Conservation (phyloP, 2,329 filamentous ascomycete genomes). For the Hypoxylon sp. region DNA sequence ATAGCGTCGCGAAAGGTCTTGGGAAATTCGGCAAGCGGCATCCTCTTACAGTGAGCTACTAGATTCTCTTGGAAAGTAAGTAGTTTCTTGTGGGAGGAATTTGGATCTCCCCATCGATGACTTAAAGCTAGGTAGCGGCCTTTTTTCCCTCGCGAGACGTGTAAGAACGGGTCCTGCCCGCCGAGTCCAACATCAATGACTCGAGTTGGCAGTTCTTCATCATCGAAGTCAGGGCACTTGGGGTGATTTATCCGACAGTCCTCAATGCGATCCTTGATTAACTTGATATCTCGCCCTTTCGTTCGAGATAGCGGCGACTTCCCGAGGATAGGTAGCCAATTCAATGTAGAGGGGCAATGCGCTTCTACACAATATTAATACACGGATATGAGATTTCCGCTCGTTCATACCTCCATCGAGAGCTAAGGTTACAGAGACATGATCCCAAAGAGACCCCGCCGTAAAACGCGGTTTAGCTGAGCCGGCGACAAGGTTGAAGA, state of each 20-base stretch:
- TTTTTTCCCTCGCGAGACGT: not conserved
- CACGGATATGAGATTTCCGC: not conserved
- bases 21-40: conserved; percentile 16
- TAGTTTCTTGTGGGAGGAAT: conserved; percentile 16
- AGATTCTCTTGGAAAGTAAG: conserved; percentile 15
- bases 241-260: conserved; percentile 15
- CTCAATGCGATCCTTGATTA: conserved; percentile 9
- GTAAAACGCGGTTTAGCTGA: conserved; percentile 6
- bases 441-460: conserved; percentile 16
- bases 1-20: conserved; percentile 27
- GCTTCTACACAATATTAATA: conserved; percentile 14
- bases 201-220: conserved; percentile 12
- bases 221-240: conserved; percentile 5
- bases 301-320: conserved; percentile 12
- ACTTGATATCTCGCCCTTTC: conserved; percentile 15
- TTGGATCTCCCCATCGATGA: conserved; percentile 27
- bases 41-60: conserved; percentile 11
- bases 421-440: conserved; percentile 17
- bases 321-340: conserved; percentile 8
- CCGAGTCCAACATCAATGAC: conserved; percentile 22
- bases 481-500: conserved; percentile 13
- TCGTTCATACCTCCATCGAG: conserved; percentile 22
- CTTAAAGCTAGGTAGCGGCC: conserved; percentile 19
- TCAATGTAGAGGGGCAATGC: not conserved
- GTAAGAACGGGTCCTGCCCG: conserved; percentile 18